Evolutionary conservation across 805 yeast species (phyloP).

Genomic region (Candida coquimbonensis): DNA sequence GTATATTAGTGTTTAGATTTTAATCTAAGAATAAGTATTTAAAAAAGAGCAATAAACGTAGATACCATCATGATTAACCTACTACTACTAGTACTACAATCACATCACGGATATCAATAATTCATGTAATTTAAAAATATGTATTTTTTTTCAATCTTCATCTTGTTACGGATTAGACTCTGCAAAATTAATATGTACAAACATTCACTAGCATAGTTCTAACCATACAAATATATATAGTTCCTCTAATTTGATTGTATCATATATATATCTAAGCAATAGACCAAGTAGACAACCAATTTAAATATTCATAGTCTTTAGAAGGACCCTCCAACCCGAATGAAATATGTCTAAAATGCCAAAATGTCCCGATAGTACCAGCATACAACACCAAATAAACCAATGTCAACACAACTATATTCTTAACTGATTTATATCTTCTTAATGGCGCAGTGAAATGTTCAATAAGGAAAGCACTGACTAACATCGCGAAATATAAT

Average conservation of each 20-base stretch:
- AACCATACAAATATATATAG: too few relatives aligned
- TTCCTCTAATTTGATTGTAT: too few relatives aligned
- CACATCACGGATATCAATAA: too few relatives aligned
- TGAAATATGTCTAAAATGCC: conserved; percentile 53
- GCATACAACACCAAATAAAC: conserved; percentile 36
- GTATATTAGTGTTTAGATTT: neutral
- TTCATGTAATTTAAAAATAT: too few relatives aligned
- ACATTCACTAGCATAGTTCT: too few relatives aligned
- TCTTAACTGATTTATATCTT: conserved; percentile 17
- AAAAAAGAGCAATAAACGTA: too few relatives aligned
- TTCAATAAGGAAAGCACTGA: conserved; percentile 48
- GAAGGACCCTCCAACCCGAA: conserved; percentile 57
- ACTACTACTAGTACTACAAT: too few relatives aligned
- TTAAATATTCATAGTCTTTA: conserved; percentile 33
- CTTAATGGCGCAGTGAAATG: conserved; percentile 24
- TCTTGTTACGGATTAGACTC: too few relatives aligned
- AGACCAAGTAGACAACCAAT: conserved; percentile 45
- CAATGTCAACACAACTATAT: conserved; percentile 19
- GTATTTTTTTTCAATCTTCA: too few relatives aligned
- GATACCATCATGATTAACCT: too few relatives aligned
- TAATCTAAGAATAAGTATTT: too few relatives aligned
- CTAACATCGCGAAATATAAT: conserved; percentile 64
- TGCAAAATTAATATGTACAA: too few relatives aligned
- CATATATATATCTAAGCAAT: conserved; percentile 17
- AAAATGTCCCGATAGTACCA: conserved; percentile 45